These are phyloP conservation scores for Trametes pubescens DNA, from an alignment of 1,284 basidiomycete species.

Conservation along the genomic window DNA sequence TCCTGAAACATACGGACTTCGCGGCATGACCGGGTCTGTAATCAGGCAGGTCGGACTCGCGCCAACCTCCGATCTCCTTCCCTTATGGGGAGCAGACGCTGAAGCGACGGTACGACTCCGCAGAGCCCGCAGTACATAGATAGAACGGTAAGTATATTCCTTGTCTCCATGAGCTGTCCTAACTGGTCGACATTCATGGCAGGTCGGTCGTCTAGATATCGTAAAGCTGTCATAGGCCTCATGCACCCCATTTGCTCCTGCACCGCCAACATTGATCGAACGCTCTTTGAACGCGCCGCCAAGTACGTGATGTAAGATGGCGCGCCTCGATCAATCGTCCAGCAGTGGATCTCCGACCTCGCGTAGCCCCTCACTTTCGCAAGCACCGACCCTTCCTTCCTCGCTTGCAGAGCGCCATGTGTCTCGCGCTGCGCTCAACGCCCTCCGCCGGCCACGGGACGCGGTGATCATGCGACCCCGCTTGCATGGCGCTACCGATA, in stretches of 20 bases:
- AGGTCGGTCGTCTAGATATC: not conserved
- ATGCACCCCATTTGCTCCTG: not conserved
- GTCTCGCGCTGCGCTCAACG: slow-evolving; percentile 5
- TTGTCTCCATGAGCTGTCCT: not conserved
- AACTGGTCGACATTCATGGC: not conserved
- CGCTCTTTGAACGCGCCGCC: slow-evolving; percentile 2
- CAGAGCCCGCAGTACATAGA: slow-evolving; percentile 6
- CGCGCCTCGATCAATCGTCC: not conserved
- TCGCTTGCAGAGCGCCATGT: slow-evolving; percentile 1
- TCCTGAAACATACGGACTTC: slow-evolving; percentile 58
- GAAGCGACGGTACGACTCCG: not conserved
- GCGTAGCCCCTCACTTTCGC: slow-evolving; percentile 5
- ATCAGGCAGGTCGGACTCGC: not conserved
- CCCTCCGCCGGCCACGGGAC: not conserved
- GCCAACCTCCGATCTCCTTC: not conserved
- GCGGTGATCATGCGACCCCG: slow-evolving; percentile 2
- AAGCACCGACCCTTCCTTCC: not conserved
- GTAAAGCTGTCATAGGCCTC: not conserved
- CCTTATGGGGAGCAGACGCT: not conserved
- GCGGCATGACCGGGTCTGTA: slow-evolving; percentile 18
- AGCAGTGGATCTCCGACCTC: not conserved
- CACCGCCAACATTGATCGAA: not conserved
- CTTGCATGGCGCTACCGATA: not conserved
- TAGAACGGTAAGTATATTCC: slow-evolving; percentile 2
- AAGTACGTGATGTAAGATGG: slow-evolving; percentile 12